Percentiles rank a stretch among this genome's conserved stretches.
Conservation (phyloP, 1,284 basidiomycete genomes). For the Heimioporus punctisporus region DNA sequence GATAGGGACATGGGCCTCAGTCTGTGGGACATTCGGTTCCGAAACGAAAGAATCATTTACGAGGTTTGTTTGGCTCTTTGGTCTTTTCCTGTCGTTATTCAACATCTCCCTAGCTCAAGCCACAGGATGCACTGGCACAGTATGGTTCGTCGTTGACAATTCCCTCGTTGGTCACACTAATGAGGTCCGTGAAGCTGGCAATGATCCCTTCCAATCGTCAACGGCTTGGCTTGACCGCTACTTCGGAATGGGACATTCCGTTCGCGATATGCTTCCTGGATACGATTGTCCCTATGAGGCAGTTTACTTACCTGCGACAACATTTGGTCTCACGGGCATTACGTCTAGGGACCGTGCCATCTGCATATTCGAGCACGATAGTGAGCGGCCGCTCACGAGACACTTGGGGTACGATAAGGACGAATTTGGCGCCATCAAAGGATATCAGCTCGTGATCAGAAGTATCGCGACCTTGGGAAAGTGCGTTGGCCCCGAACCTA, state of each 20-base stretch:
- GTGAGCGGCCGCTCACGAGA: conserved; percentile 56
- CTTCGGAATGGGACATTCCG: conserved; percentile 63
- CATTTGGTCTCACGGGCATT: conserved; percentile 46
- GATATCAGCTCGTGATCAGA: conserved; percentile 58
- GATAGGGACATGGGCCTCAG: conserved; percentile 68
- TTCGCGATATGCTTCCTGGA: conserved; percentile 58
- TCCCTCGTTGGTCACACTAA: neutral
- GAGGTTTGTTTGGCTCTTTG: conserved; percentile 39
- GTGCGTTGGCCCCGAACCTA: conserved; percentile 35
- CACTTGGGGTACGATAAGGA: conserved; percentile 54
- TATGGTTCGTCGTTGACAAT: conserved; percentile 42
- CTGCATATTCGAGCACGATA: conserved; percentile 67
- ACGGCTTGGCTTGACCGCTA: conserved; percentile 69
- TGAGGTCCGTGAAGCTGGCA: conserved; percentile 44
- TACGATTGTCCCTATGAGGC: conserved; percentile 72
- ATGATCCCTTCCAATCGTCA: conserved; percentile 63
- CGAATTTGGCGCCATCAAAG: conserved; percentile 61
- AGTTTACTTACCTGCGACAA: conserved; percentile 57
- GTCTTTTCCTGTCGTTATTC: neutral
- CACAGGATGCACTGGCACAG: conserved; percentile 65
- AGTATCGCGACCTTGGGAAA: conserved; percentile 65
- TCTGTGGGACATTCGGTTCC: conserved; percentile 68
- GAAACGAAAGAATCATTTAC: conserved; percentile 64
- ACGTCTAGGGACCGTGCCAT: conserved; percentile 52
- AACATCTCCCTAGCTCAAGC: conserved; percentile 43